A percentile compares a stretch with the other conserved stretches of the same genome.
These are phyloP conservation scores for Raphanus sativus DNA, from an alignment of 345 rosid genomes.

Conservation along the genomic window DNA sequence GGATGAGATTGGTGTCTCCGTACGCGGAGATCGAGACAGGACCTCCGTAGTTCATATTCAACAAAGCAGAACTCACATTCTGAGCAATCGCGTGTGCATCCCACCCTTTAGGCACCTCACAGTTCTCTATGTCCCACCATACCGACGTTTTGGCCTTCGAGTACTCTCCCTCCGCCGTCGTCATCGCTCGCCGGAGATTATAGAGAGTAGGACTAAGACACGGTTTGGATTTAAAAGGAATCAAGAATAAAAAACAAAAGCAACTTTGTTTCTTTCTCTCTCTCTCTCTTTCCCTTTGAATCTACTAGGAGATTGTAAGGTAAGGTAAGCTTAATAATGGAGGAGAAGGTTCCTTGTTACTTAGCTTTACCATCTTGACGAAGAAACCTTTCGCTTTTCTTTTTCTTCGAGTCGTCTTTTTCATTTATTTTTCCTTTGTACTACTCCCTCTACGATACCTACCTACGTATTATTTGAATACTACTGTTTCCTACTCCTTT, in stretches of 20 bases:
- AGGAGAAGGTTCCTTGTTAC: neutral
- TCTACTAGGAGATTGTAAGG: neutral
- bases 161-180: constrained; percentile 42
- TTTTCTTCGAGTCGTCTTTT: neutral
- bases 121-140: constrained; percentile 98
- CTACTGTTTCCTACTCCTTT: neutral
- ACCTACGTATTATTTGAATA: neutral
- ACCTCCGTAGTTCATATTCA: constrained; percentile 69
- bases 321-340: neutral
- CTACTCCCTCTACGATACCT: neutral
- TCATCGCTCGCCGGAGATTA: constrained; percentile 3
- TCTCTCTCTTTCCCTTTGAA: neutral
- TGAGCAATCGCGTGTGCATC: constrained; percentile 67
- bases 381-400: neutral
- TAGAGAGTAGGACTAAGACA: neutral
- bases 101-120: constrained; percentile 68
- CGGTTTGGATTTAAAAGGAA: neutral
- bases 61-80: constrained; percentile 72
- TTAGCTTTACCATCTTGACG: neutral
- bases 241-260: neutral
- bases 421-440: neutral
- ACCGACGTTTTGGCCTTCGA: constrained; percentile 69
- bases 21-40: constrained; percentile 81
- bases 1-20: constrained; percentile 71
- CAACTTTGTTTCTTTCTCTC: neutral